A percentile compares a stretch with the other conserved stretches of the same genome.
These are phyloP conservation scores for Cutaneotrichosporon sp. DNA, from an alignment of 1,284 basidiomycete species.

Conservation along the genomic window DNA sequence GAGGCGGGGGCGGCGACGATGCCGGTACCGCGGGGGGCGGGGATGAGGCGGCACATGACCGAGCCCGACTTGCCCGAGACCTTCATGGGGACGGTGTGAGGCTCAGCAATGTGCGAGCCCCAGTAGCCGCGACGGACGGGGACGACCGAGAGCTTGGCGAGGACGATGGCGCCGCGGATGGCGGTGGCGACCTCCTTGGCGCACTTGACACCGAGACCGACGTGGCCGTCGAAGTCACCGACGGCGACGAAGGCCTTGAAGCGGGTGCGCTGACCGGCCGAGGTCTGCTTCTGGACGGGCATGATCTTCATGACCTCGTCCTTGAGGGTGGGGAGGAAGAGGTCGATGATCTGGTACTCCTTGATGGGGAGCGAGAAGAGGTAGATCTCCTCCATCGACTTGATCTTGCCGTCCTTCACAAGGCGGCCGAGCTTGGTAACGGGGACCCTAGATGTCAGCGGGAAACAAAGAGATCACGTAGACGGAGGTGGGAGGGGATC, in stretches of 20 bases:
- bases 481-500: no score
- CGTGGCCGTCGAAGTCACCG: conserved; percentile 95
- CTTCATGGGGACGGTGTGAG: conserved; percentile 98
- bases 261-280: conserved; percentile 98
- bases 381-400: conserved; percentile 99
- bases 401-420: conserved; percentile 99
- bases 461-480: no score
- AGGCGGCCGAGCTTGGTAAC: conserved; percentile 99
- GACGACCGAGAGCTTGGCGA: conserved; percentile 96
- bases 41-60: conserved; percentile 99
- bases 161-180: conserved; percentile 98
- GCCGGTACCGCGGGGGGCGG: conserved; percentile 97
- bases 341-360: conserved; percentile 97
- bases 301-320: conserved; percentile 99
- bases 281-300: conserved; percentile 99
- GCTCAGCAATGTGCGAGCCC: conserved; percentile 97
- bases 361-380: conserved; percentile 99
- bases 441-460: conserved; percentile 69
- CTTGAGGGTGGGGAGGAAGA: conserved; percentile 96
- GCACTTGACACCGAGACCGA: conserved; percentile 99
- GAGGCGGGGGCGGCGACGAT: conserved; percentile 98
- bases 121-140: conserved; percentile 99
- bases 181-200: conserved; percentile 99
- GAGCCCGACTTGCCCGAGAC: conserved; percentile 98
- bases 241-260: conserved; percentile 99